Base-by-base conservation (phyloP, 768 basidiomycete genomes). In the Phylloporus rhodoxanthus region DNA sequence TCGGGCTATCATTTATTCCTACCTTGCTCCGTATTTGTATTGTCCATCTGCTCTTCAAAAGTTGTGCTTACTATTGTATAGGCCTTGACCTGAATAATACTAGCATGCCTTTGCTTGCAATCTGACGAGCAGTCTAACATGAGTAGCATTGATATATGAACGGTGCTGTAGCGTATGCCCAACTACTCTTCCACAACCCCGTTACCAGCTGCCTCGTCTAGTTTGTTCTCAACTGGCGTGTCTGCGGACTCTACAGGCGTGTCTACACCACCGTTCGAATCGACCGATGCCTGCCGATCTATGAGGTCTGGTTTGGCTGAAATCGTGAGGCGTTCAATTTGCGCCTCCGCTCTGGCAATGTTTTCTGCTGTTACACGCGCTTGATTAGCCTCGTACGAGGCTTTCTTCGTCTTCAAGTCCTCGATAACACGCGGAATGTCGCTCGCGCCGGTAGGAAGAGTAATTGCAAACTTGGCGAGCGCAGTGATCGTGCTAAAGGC, bases 301-400 rank as follows among this genome's bases (percentile, higher is more conserved):
- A 68, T 70, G n/a, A 51, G 67, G 13, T 52, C 64, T 38, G 69
- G 61, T 59, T 79, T 78, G 47, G 58, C 48, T n/a, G 65, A 62
- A 33, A 60, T 71, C 33, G 69, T 75, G 48, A 91, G 74, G 44
- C 80, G 79, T 57, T 77, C 70, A 62, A 92, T 87, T 55, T 86
- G 79, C 13, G 75, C 77, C 65, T 91, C 85, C 11, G 85, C 91
- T 69, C 87, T 87, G 33, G 82, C 80, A 44, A 92, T 72, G 57
- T 89, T 88, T 62, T 89, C 87, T 5, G 80, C 77, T 2, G 90
- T 91, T 54, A 78, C 80, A 20, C 81, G 81, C 23, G 78, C 80
- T 68, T 94, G 92, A 71, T 98, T 98, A 28, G 89, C 94, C 66
- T 87, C 83, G 61, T 82, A 96, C 92, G 93, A 98, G 20, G 84